These are phyloP conservation scores for Teratosphaeria gauchensis DNA, from an alignment of 2,329 filamentous ascomycete genomes.

Conservation along the genomic window DNA sequence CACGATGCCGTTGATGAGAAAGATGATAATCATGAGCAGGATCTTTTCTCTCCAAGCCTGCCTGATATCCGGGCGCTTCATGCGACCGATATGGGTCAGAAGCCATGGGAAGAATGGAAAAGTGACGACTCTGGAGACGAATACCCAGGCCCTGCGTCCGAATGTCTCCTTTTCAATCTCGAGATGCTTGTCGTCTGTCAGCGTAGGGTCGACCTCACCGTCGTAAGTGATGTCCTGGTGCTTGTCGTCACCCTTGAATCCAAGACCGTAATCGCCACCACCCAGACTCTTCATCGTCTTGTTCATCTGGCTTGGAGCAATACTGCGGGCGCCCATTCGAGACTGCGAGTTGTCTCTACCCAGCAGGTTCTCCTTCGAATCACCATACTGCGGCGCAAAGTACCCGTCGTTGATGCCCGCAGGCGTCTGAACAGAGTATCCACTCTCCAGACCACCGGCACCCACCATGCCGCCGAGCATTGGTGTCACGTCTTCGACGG, in stretches of 20 bases:
- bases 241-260: slow-evolving; percentile 70
- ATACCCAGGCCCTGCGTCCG: slow-evolving; percentile 68
- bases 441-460: slow-evolving; percentile 56
- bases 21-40: slow-evolving; percentile 69
- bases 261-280: slow-evolving; percentile 80
- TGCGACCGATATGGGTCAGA: slow-evolving; percentile 73
- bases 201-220: slow-evolving; percentile 64
- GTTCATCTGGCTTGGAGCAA: slow-evolving; percentile 47
- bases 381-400: slow-evolving; percentile 24
- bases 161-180: slow-evolving; percentile 56
- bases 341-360: slow-evolving; percentile 38
- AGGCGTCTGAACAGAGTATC: slow-evolving; percentile 55
- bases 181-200: slow-evolving; percentile 66
- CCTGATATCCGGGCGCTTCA: slow-evolving; percentile 93
- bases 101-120: slow-evolving; percentile 90
- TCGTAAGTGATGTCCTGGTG: slow-evolving; percentile 64
- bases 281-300: slow-evolving; percentile 41
- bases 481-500: slow-evolving; percentile 37
- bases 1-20: slow-evolving; percentile 68
- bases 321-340: slow-evolving; percentile 31
- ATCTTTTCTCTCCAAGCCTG: slow-evolving; percentile 97
- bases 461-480: slow-evolving; percentile 44
- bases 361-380: slow-evolving; percentile 61
- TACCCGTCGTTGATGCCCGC: slow-evolving; percentile 23
- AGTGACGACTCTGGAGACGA: slow-evolving; percentile 73